Conservation (phyloP, 148 eudicot genomes). For the Amaranthus hypochondriacus region DNA sequence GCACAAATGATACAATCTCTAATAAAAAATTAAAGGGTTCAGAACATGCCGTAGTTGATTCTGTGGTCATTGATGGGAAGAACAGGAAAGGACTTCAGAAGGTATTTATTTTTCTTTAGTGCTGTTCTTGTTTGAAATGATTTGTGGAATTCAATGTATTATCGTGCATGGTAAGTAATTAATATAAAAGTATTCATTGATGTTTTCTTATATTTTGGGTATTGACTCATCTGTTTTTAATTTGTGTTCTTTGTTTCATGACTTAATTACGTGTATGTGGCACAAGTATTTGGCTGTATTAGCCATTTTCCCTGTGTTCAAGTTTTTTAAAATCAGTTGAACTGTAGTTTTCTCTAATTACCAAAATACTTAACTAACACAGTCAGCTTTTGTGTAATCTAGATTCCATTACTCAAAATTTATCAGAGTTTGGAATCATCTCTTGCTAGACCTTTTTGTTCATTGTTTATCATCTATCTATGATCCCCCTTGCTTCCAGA, state of each 20-base stretch:
- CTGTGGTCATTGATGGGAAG: slow-evolving; percentile 80
- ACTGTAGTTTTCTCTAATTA: too few relatives aligned
- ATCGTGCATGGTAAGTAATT: background rate
- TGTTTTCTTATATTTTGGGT: background rate
- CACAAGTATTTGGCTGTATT: background rate
- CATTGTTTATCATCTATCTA: too few relatives aligned
- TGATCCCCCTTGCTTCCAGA: too few relatives aligned
- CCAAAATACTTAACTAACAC: background rate
- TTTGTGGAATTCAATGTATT: background rate
- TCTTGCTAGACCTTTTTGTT: too few relatives aligned
- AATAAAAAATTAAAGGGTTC: slow-evolving; percentile 52
- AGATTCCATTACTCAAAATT: background rate
- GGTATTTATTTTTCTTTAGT: slow-evolving; percentile 32
- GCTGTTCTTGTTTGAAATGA: background rate
- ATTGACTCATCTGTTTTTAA: background rate
- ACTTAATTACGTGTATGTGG: background rate
- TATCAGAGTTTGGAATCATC: too few relatives aligned
- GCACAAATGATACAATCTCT: slow-evolving; percentile 26
- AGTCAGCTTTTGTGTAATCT: background rate
- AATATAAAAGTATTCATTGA: background rate
- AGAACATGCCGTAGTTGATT: slow-evolving; percentile 72
- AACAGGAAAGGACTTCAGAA: slow-evolving; percentile 58
- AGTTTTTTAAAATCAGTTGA: background rate
- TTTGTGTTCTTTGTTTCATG: background rate
- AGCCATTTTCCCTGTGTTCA: background rate